phyloP scores from a whole-genome alignment of 192 early-diverging fungal species.

The Coemansia erecta region DNA sequence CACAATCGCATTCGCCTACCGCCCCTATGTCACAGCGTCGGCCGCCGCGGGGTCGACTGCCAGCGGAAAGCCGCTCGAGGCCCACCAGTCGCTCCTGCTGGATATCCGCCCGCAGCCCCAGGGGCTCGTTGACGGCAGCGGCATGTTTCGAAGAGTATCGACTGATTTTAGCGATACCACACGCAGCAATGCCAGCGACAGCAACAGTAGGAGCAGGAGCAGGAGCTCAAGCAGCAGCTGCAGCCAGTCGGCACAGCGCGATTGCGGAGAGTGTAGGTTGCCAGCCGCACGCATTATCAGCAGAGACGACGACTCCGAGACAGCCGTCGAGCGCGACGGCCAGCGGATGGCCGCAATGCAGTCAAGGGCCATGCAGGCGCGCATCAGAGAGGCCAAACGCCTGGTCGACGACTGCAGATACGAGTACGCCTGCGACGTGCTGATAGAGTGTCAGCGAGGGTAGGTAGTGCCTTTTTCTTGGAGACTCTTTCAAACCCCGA shows the following conservation, averaged over 20 bases:
- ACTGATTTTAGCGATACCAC: no score
- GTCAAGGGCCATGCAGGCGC: conserved; percentile 14
- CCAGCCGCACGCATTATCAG: background rate
- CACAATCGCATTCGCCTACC: conserved; percentile 40
- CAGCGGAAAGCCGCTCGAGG: background rate
- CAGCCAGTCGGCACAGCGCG: background rate
- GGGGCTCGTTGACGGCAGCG: background rate
- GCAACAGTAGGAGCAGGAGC: background rate
- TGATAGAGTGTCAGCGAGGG: conserved; percentile 52
- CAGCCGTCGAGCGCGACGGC: conserved; percentile 11
- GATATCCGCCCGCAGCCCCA: background rate
- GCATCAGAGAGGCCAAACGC: conserved; percentile 29
- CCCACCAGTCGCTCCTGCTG: conserved; percentile 3
- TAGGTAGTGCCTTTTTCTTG: conserved; percentile 8
- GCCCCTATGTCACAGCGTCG: conserved; percentile 22
- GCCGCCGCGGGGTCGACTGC: background rate
- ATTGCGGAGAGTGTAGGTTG: no score
- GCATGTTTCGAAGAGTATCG: background rate
- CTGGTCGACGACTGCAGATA: conserved; percentile 35
- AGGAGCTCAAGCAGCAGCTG: background rate
- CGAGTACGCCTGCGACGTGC: conserved; percentile 46
- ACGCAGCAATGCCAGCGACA: background rate
- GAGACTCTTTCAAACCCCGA: background rate
- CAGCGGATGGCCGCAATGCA: conserved; percentile 28
- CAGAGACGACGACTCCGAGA: background rate